Conservation (phyloP, 2,329 filamentous ascomycete species). For the Penicillium sp. region DNA sequence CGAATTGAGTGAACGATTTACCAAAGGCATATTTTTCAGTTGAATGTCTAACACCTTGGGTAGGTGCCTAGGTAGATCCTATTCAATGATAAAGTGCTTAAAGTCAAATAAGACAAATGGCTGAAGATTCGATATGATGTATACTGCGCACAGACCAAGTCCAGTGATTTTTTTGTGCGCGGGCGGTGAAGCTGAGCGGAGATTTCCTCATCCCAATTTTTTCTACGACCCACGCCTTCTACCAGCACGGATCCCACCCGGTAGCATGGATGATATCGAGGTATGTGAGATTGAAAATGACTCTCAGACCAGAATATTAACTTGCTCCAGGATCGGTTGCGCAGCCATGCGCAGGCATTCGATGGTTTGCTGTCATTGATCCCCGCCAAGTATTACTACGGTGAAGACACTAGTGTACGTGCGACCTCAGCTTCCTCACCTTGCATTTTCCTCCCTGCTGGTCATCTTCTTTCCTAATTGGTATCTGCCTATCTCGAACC, state of each 20-base stretch:
- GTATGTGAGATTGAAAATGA: slow-evolving; percentile 26
- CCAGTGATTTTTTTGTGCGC: slow-evolving; percentile 21
- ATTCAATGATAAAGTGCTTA: neutral
- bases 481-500: slow-evolving; percentile 3
- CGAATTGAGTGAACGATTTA: neutral
- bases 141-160: slow-evolving; percentile 16
- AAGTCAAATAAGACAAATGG: neutral
- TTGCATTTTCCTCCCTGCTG: slow-evolving; percentile 11
- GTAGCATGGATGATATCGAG: slow-evolving; percentile 41
- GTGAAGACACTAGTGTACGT: slow-evolving; percentile 78
- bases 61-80: no score
- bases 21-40: no score
- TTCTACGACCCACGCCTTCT: slow-evolving; percentile 30
- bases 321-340: slow-evolving; percentile 45
- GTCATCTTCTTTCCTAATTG: slow-evolving; percentile 9
- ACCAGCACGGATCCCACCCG: slow-evolving; percentile 7
- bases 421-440: slow-evolving; percentile 7
- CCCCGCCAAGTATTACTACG: slow-evolving; percentile 87
- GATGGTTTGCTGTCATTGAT: slow-evolving; percentile 85
- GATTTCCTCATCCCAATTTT: slow-evolving; percentile 43
- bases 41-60: no score
- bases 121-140: neutral
- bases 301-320: slow-evolving; percentile 19
- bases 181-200: slow-evolving; percentile 35
- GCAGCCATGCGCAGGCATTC: slow-evolving; percentile 68